These are phyloP conservation scores for Oxytropis ochrocephala DNA, from an alignment of 306 rosid genomes.

Conservation along the genomic window DNA sequence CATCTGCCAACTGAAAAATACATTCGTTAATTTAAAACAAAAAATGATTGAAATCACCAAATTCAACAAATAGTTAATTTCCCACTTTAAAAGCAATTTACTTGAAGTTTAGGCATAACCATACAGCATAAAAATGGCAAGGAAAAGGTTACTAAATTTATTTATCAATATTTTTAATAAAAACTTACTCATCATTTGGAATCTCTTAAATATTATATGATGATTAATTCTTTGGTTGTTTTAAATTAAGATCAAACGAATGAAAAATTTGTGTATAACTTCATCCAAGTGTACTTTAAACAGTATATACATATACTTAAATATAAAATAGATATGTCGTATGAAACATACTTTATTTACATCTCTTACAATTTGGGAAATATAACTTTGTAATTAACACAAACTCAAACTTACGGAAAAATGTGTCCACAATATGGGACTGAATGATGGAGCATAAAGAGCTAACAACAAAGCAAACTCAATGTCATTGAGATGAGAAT, in stretches of 20 bases:
- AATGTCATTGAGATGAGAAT: neutral
- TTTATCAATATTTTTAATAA: neutral
- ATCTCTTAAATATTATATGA: neutral
- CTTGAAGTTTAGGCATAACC: neutral
- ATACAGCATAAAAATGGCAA: neutral
- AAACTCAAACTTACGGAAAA: neutral
- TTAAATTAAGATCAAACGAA: neutral
- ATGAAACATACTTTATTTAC: neutral
- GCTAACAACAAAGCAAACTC: neutral
- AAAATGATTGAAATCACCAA: neutral
- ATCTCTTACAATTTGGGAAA: neutral
- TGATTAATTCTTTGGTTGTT: neutral
- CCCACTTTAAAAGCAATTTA: neutral
- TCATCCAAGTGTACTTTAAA: neutral
- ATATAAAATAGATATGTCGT: neutral
- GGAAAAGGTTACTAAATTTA: neutral
- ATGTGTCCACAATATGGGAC: neutral
- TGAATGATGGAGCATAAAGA: neutral
- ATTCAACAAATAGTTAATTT: neutral
- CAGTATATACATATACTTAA: neutral
- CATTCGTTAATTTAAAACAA: neutral
- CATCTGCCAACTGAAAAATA: neutral
- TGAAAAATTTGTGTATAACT: neutral
- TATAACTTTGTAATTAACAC: neutral
- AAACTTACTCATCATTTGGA: neutral